These are phyloP conservation scores for Entomortierella lignicola DNA, from an alignment of 192 early-diverging fungal genomes.

Conservation along the genomic window DNA sequence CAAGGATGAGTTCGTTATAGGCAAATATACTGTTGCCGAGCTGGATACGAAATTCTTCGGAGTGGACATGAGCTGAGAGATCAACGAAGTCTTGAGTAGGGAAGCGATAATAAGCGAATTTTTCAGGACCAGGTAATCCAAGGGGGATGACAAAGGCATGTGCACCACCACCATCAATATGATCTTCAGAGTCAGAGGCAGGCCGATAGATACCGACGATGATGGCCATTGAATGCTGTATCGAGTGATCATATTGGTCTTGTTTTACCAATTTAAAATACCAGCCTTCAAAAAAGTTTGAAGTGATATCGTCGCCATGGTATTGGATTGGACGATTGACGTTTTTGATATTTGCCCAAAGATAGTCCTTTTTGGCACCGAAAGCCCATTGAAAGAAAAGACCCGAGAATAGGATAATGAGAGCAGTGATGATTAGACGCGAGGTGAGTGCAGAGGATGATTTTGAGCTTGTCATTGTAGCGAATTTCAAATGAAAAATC, in stretches of 20 bases:
- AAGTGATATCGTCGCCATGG: conserved; percentile 42
- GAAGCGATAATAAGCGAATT: conserved; percentile 58
- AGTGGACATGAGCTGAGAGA: conserved; percentile 3
- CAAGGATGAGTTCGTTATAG: conserved; percentile 45
- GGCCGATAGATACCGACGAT: conserved; percentile 57
- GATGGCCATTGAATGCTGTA: conserved; percentile 28
- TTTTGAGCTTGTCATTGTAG: too few relatives aligned
- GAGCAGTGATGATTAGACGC: background rate
- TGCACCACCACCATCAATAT: conserved; percentile 10
- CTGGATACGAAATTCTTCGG: conserved; percentile 13
- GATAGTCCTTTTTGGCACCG: conserved; percentile 6
- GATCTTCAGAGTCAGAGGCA: background rate
- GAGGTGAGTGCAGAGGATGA: too few relatives aligned
- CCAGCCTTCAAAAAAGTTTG: conserved; percentile 60
- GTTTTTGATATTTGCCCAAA: conserved; percentile 40
- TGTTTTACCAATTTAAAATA: conserved; percentile 58
- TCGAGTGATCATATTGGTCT: conserved; percentile 1
- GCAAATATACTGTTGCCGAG: conserved; percentile 53
- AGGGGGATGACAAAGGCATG: conserved; percentile 60
- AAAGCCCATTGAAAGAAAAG: conserved; percentile 14
- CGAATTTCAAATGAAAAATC: too few relatives aligned
- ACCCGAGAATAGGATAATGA: conserved; percentile 14
- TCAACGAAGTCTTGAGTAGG: conserved; percentile 41
- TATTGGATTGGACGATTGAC: conserved; percentile 36
- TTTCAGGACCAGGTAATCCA: conserved; percentile 18